Base-by-base conservation (phyloP, 768 basidiomycete species). In the Trametes elegans region DNA sequence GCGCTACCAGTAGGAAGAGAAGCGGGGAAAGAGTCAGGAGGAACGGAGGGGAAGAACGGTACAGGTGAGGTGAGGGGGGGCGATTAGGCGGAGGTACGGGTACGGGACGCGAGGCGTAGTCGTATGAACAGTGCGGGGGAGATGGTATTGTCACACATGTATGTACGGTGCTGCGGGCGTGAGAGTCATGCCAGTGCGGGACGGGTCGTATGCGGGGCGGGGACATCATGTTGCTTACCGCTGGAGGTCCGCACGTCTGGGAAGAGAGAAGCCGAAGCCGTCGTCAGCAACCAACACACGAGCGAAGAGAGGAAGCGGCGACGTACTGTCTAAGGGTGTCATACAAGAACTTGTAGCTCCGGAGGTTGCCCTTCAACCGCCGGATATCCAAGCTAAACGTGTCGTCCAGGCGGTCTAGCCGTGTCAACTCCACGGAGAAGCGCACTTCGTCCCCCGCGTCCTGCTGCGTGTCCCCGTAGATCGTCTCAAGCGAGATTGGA, bases 381-480 rank as follows among this genome's bases (percentile, higher is more conserved):
- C 95, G 83, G 67, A 98, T 87, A 72, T 98, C 95, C 64, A 98
- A 77, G 71, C 88, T 88, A 71, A 88, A 95, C 40, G 94, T 90
- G 67, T 92, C 91, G 62, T 87, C 90, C 64, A 98, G 78, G 59
- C 93, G 83, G 70, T 92, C 88, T 64, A 99, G 77, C 64, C 90
- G 76, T 42, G 96, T 98, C 59, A 99, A 73, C 75, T 99, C 97
- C 58, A 98, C 88, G 11, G 85, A 91, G 77, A 98, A 98, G 62
- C 91, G 84, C 62, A 99, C 93, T 83, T 98, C 97, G 63, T 96
- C 96, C 27, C 93, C 93, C 18, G 83, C 82, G 66, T 98, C 97
- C 62, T 89, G 82, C 4, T 77, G 67, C n/a, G 74, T 62, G 53
- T 90, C 90, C 13, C 95, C 95, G 64, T 96, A 98, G 19, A 87